Percentiles rank a stretch among this genome's conserved stretches.
Evolutionary conservation across 2,329 filamentous ascomycete species (phyloP).

Genomic region (Aspergillus sp.): DNA sequence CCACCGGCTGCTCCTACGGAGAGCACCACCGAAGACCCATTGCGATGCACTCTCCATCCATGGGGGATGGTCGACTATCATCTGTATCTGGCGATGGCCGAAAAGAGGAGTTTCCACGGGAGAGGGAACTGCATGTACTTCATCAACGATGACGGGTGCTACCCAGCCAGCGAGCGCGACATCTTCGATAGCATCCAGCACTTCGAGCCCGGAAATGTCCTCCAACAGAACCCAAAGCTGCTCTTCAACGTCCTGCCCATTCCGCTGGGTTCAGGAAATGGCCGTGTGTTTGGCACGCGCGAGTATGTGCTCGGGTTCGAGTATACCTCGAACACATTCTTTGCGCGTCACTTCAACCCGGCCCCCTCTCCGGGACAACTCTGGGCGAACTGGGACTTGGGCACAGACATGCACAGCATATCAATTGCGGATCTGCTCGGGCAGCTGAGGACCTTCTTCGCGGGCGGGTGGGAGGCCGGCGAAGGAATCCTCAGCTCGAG

Average conservation of each 20-base stretch:
- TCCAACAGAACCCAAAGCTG: constrained; percentile 10
- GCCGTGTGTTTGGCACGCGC: constrained; percentile 8
- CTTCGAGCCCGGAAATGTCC: constrained; percentile 4
- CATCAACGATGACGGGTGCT: constrained; percentile 16
- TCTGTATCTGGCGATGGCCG: constrained; percentile 20
- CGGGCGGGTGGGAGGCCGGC: constrained; percentile 8
- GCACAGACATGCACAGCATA: constrained; percentile 14
- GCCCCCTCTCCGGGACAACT: constrained; percentile 15
- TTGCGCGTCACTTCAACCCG: constrained; percentile 18
- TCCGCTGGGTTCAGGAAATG: constrained; percentile 4
- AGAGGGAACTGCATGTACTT: constrained; percentile 17
- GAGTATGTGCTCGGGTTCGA: constrained; percentile 23
- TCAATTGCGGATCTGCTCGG: constrained; percentile 13
- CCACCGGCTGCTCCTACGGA: too few relatives aligned
- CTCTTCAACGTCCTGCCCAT: constrained; percentile 18
- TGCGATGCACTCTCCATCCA: constrained; percentile 14
- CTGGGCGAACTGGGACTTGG: constrained; percentile 18
- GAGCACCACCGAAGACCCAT: too few relatives aligned
- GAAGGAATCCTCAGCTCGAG: constrained; percentile 18
- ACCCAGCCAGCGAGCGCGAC: constrained; percentile 14
- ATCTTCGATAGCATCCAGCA: constrained; percentile 7
- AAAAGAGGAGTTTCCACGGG: constrained; percentile 9
- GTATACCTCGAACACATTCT: constrained; percentile 10
- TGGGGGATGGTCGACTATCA: constrained; percentile 26
- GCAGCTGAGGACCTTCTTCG: constrained; percentile 14